Evolutionary conservation across 2,329 filamentous ascomycete species (phyloP).

Genomic region (Fusarium scirpi): DNA sequence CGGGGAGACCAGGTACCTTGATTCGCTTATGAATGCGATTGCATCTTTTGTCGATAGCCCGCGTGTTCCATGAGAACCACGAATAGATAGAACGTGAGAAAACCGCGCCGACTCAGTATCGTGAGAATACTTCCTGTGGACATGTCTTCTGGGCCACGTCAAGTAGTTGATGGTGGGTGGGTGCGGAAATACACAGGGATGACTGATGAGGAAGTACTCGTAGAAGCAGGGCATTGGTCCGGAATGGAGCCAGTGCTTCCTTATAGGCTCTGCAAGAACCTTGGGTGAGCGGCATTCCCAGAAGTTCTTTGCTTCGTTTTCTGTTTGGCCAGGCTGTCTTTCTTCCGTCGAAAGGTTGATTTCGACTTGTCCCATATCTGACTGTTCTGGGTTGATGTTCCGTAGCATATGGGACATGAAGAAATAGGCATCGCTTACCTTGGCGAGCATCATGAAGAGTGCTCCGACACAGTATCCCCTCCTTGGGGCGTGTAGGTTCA

Average conservation of each 20-base stretch:
- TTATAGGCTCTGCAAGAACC: not conserved
- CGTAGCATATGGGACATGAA: not conserved
- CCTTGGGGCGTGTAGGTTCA: slow-evolving; percentile 11
- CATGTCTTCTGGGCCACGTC: not conserved
- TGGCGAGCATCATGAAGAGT: slow-evolving; percentile 29
- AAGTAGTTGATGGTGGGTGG: slow-evolving; percentile 2
- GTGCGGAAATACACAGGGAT: not conserved
- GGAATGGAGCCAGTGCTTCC: not conserved
- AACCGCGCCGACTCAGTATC: too few species aligned
- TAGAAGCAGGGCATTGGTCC: slow-evolving; percentile 23
- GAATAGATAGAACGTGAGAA: accelerated
- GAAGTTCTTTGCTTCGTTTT: slow-evolving; percentile 26
- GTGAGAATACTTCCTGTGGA: not conserved
- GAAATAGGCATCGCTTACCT: slow-evolving; percentile 9
- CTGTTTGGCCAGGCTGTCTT: slow-evolving; percentile 4
- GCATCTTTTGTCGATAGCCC: too few species aligned
- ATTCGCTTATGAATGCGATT: not conserved
- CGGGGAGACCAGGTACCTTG: too few species aligned
- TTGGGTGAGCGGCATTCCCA: slow-evolving; percentile 24
- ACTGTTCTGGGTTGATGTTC: accelerated
- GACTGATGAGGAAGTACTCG: slow-evolving; percentile 26
- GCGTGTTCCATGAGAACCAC: accelerated
- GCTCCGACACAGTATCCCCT: slow-evolving; percentile 18
- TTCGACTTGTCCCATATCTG: not conserved
- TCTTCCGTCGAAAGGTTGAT: slow-evolving; percentile 18